Evolutionary conservation across 768 basidiomycete genomes (phyloP), one percentile per base, ranked within the genome.

Genomic region (Termitomyces sp.): DNA sequence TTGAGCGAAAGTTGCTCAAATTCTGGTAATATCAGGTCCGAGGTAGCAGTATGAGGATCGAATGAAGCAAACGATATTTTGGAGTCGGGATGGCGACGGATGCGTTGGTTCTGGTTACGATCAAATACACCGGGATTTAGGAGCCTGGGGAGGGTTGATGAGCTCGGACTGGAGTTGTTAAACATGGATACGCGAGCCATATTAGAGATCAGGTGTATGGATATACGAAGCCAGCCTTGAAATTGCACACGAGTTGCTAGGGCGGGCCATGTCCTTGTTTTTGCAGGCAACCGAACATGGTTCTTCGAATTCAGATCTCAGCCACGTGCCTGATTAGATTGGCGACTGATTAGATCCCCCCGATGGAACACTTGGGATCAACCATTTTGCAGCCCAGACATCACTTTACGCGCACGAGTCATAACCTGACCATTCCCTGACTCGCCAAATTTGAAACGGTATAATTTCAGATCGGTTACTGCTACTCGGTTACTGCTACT

Each of bases 41-140:
- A 69, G n/a, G 78, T 73, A 0, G 88, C 90, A 25, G 84, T 79
- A 52, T 76, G 76, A 5, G 89, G 86, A 65, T 91, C 82, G 57
- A 88, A 90, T n/a, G 78, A 79, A 10, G 90, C 87, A 63, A 92
- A 92, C 4, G 75, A 78, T n/a, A 91, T 71, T 30, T 60, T 82
- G 3, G 86, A 81, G n/a, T 74, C 75, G 2, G 79, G 76, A 41
- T 73, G 69, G 47, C 84, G 82, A n/a, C 88, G 74, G 19, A 92
- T 68, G 42, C 89, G 84, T 16, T 71, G 65, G 12, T 73, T 71
- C 66, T 92, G 89, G 0, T 81, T 74, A 35, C 75, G 70, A 70
- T 92, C 89, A 25, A 90, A 74, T 2, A 81, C 61, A 9, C 90
- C 89, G n/a, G 88, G 86, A 17, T 68, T 67, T 4, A 77, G 64